Base-by-base conservation (phyloP, 1,284 basidiomycete species). In the Puccinia horiana region DNA sequence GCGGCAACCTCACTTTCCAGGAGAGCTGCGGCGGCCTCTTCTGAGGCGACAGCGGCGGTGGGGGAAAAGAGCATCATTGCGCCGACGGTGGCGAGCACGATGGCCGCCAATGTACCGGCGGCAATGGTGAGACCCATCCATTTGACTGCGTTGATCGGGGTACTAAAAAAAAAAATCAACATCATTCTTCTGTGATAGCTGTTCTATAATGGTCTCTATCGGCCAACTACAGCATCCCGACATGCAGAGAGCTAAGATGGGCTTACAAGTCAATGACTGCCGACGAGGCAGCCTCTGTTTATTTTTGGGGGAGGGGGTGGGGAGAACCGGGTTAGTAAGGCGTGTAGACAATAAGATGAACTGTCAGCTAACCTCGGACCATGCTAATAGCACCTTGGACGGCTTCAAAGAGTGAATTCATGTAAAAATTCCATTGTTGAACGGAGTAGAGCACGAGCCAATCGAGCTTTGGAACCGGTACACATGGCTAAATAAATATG, bases 351-450 rank as follows among this genome's bases (percentile, higher is more conserved):
- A 44, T 23, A 29, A 12, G 5, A 63, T 16, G 0, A 32, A 14
- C 1, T 26, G 11, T 65, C 32, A 26, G 49, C 79, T 74, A 16
- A 81, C 79, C 70, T 70, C 79, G 52, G 20, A 81, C 79, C n/a
- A 81, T 81, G 23, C 5, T 74, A 20, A 81, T 67, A 44, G 79
- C 79, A 42, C 16, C 56, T 26, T 74, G 63, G 20, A 81, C 61
- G 26, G 79, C 79, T 32, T 47, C 69, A 65, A 74, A 81, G 23
- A 81, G 69, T n/a, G 69, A 74, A 44, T 81, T 81, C 79, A 81
- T 81, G 47, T 81, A 81, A 65, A 74, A 74, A 35, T 81, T 81
- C 79, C 79, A 81, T 26, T 81, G 70, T 63, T 81, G 79, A 12
- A 73, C 35, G 23, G 79, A 81, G 26, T 49, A 74, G 9, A 81